Percentiles rank a stretch among this genome's conserved stretches.
phyloP scores from a whole-genome alignment of 108 stramenopile species.

The Conticribra weissflogii region DNA sequence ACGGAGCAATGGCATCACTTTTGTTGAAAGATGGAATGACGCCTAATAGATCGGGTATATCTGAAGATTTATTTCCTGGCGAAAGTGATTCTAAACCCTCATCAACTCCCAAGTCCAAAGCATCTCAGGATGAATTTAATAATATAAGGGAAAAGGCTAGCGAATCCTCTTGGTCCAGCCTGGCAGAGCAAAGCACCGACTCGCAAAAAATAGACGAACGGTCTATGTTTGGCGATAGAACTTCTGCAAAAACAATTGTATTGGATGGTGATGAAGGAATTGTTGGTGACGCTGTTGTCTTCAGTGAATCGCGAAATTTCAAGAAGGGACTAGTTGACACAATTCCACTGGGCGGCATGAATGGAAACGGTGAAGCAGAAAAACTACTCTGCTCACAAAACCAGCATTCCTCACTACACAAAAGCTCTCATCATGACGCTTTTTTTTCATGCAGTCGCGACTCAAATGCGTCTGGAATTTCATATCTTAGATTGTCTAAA shows the following conservation, averaged over 20 bases:
- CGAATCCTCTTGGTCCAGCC: background rate
- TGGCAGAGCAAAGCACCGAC: background rate
- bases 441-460: background rate
- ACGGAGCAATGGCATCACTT: constrained; percentile 24
- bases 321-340: too few species aligned
- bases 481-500: constrained; percentile 12
- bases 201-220: background rate
- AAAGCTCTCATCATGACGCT: constrained; percentile 8
- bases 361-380: background rate
- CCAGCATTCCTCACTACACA: constrained; percentile 1
- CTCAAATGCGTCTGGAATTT: background rate
- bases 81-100: constrained; percentile 1
- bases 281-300: too few species aligned
- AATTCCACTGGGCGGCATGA: too few species aligned
- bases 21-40: background rate
- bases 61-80: background rate
- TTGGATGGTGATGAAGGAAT: too few species aligned
- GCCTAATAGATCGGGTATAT: background rate
- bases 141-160: background rate
- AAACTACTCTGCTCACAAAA: background rate
- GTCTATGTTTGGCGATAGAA: too few species aligned
- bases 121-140: background rate
- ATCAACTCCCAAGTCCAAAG: too few species aligned
- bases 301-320: too few species aligned
- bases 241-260: too few species aligned